phyloP scores from a whole-genome alignment of 345 rosid species.

The Syzygium aqueum region DNA sequence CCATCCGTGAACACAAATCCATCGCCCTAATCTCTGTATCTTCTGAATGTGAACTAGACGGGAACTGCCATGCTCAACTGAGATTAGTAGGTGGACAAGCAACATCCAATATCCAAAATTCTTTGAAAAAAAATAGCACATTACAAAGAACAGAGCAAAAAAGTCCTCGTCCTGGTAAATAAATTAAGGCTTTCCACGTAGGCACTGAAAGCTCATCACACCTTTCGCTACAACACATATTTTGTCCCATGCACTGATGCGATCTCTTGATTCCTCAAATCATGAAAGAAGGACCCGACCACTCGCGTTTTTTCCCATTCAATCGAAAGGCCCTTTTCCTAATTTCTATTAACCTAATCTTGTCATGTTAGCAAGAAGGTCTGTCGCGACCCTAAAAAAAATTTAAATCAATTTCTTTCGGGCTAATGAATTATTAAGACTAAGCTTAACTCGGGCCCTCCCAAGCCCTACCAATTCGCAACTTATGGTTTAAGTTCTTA shows the following conservation, averaged over 20 bases:
- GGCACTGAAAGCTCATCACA: neutral
- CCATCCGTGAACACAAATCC: neutral
- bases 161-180: neutral
- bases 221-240: neutral
- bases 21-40: neutral
- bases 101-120: neutral
- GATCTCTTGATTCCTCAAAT: neutral
- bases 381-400: too few relatives aligned
- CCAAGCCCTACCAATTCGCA: too few relatives aligned
- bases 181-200: neutral
- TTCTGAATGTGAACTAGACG: neutral
- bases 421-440: too few relatives aligned
- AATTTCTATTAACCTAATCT: neutral
- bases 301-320: neutral
- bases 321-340: neutral
- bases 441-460: too few relatives aligned
- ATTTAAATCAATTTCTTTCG: too few relatives aligned
- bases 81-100: neutral
- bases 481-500: too few relatives aligned
- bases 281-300: neutral
- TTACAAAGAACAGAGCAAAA: neutral
- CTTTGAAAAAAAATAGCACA: neutral
- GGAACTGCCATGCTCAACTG: neutral
- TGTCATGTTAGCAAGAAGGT: neutral
- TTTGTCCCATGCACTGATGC: neutral